Evolutionary conservation across 805 yeast genomes (phyloP), one percentile per base, ranked within the genome.

Genomic region (Starmerella sirachaensis): DNA sequence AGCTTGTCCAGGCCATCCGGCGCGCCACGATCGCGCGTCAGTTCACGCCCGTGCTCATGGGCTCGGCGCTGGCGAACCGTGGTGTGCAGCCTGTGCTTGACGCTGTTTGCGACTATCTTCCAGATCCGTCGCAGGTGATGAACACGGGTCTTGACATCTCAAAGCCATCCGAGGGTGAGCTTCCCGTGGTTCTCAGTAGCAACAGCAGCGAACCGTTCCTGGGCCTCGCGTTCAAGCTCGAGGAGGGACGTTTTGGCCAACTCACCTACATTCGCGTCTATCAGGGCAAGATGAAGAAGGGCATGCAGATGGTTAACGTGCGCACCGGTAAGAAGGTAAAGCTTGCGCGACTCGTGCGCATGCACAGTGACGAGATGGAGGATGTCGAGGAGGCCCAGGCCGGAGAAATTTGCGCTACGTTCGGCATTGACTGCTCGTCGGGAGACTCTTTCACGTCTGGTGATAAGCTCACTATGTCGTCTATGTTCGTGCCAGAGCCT

Each of bases 21-120:
- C 76, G 95, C 54, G 72, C 96, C 35, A 91, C 99, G 14, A 88
- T 88, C 62, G 93, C 86, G 22, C 76, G 96, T 65, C 81, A 73
- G 58, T 91, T 91, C 68, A 84, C 97, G 11, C 98, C 99, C n/a
- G 97, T 91, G n/a, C 68, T 88, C 48, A 91, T 91, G 96, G 99
- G 99, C 17, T 84, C 96, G 34, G 99, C 99, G 14, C 69, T 91
- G 47, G 98, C 97, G 41, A 91, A 91, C 65, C 82, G 78, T 49
- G 95, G 96, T 61, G 71, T 91, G 48, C 99, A 91, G 66, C 86
- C 86, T 17, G 95, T 88, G 25, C 68, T 91, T 51, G 96, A 91
- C 60, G 91, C 96, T 28, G 94, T 91, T 43, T 88, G 88, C 48
- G 96, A 88, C 59, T 91, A 76, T 62, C 70, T 91, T 53, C 99